Conservation (phyloP, 1,284 basidiomycete species). For the Xerocomus cyaneibrunnescens region DNA sequence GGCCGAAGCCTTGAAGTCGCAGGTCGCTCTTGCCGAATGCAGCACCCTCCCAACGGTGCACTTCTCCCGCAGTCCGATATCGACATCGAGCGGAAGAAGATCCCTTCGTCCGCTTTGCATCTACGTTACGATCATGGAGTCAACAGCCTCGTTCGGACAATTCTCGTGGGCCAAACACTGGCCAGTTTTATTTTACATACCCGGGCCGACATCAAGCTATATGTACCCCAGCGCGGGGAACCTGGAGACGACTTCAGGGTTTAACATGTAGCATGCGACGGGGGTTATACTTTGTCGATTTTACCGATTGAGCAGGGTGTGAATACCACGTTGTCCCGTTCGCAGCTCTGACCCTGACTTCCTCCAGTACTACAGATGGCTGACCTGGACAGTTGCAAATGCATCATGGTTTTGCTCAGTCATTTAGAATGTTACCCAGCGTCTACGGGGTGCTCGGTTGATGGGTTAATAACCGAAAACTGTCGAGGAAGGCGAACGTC, state of each 20-base stretch:
- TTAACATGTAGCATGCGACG: no score
- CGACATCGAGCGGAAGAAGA: not conserved
- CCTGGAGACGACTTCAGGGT: not conserved
- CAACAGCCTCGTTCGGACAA: not conserved
- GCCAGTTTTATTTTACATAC: not conserved
- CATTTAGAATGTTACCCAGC: not conserved
- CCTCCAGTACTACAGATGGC: not conserved
- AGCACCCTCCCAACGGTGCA: not conserved
- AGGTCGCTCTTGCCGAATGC: not conserved
- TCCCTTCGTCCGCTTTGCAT: not conserved
- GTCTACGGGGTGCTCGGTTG: not conserved
- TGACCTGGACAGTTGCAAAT: not conserved
- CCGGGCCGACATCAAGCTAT: not conserved
- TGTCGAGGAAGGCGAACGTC: not conserved
- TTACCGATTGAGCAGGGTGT: not conserved
- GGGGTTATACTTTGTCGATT: not conserved
- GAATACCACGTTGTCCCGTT: not conserved
- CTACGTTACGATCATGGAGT: not conserved
- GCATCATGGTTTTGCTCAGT: not conserved
- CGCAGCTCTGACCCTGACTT: not conserved
- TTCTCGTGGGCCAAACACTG: no score
- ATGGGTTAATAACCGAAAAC: slow-evolving; percentile 13
- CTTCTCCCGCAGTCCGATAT: not conserved
- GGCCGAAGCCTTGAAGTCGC: no score
- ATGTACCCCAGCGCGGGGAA: not conserved